phyloP scores from a whole-genome alignment of 257 asterid species.

The Mitragyna speciosa region DNA sequence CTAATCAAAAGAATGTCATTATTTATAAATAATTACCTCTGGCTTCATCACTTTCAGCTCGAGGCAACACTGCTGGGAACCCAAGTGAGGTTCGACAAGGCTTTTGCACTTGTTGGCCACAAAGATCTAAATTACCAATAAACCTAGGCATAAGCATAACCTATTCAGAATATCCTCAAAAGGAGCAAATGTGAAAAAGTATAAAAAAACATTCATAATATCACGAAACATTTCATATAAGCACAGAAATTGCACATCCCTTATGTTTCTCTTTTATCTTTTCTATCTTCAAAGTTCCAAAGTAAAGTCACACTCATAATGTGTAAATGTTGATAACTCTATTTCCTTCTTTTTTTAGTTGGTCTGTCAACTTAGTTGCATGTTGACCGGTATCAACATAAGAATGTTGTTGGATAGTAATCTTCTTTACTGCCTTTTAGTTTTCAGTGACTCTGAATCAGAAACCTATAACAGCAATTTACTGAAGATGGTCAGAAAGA shows the following conservation, averaged over 20 bases:
- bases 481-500: background rate
- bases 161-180: constrained; percentile 35
- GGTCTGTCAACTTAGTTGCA: background rate
- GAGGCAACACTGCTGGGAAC: constrained; percentile 94
- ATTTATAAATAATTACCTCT: constrained; percentile 44
- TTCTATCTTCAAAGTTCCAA: background rate
- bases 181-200: background rate
- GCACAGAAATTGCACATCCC: background rate
- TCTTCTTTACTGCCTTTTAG: background rate
- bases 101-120: constrained; percentile 91
- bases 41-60: constrained; percentile 81
- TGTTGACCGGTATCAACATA: background rate
- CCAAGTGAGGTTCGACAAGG: constrained; percentile 94
- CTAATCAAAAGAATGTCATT: background rate
- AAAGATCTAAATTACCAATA: constrained; percentile 89
- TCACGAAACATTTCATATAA: background rate
- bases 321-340: background rate
- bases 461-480: too few species aligned
- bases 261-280: background rate
- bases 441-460: background rate
- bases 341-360: background rate
- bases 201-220: background rate
- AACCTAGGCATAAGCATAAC: constrained; percentile 61
- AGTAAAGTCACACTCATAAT: background rate
- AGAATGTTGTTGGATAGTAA: background rate